Conservation (phyloP, 1,284 basidiomycete species). For the Ceratobasidium papillatum region DNA sequence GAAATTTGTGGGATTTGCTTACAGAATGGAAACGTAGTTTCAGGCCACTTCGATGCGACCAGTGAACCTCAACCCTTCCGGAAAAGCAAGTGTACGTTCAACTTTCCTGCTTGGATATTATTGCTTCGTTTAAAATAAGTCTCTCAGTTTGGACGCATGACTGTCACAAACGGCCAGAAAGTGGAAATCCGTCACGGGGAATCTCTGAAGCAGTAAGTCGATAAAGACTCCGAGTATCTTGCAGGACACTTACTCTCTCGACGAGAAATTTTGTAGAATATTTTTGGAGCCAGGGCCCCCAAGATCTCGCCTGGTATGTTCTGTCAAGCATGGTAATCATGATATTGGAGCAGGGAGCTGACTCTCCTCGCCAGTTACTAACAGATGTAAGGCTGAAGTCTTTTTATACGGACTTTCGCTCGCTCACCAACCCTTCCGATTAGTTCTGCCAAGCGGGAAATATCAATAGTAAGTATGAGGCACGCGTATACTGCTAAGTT, state of each 20-base stretch:
- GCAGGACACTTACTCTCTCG: not conserved
- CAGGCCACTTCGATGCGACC: no score
- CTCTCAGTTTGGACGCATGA: not conserved
- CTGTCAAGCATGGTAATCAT: not conserved
- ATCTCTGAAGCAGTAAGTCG: not conserved
- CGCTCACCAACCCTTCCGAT: not conserved
- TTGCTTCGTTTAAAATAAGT: not conserved
- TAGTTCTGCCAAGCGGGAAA: slow-evolving; percentile 19
- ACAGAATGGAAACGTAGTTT: not conserved
- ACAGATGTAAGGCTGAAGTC: slow-evolving; percentile 2
- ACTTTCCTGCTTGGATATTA: no score
- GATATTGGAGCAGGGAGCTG: not conserved
- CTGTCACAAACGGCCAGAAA: not conserved
- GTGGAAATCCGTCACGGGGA: not conserved
- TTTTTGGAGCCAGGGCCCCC: not conserved
- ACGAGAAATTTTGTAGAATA: not conserved
- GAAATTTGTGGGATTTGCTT: not conserved
- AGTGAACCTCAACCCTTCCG: no score
- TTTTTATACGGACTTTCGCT: not conserved
- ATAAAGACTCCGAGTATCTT: not conserved
- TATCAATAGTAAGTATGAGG: slow-evolving; percentile 7
- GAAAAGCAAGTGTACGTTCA: not conserved
- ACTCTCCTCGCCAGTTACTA: not conserved
- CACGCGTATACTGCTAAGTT: not conserved
- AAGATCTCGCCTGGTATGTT: not conserved